Evolutionary conservation across 345 rosid species (phyloP).

Genomic region (Murraya koenigii): DNA sequence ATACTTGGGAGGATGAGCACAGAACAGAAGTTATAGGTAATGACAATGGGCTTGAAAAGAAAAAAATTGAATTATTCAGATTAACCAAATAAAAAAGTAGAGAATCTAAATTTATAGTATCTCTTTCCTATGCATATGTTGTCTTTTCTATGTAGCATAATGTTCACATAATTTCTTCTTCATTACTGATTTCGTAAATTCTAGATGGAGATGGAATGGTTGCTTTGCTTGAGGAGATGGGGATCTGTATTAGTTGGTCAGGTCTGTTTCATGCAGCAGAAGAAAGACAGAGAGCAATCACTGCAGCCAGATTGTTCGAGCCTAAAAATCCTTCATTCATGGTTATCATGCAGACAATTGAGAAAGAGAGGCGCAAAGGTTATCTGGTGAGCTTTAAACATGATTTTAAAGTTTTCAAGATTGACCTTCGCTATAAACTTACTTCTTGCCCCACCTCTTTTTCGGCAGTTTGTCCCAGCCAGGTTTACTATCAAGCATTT

Average conservation of each 20-base stretch:
- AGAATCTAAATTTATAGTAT: constrained; percentile 17
- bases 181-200: neutral
- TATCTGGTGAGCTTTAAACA: neutral
- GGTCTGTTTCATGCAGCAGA: constrained; percentile 6
- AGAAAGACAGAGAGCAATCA: constrained; percentile 31
- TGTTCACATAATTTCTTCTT: neutral
- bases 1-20: neutral
- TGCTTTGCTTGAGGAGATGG: neutral
- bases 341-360: constrained; percentile 5
- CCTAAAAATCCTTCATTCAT: constrained; percentile 39
- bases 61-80: neutral
- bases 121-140: neutral
- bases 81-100: neutral
- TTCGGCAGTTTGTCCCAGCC: constrained; percentile 20
- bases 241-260: constrained; percentile 6
- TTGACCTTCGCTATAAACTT: too few species aligned
- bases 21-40: neutral
- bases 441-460: too few species aligned
- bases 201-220: neutral
- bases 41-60: neutral
- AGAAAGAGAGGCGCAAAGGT: neutral
- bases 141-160: neutral
- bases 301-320: constrained; percentile 30
- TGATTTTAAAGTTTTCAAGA: neutral
- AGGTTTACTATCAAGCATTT: constrained; percentile 19